phyloP scores from a whole-genome alignment of 140 eudicot species.

The Bidens hawaiensis region DNA sequence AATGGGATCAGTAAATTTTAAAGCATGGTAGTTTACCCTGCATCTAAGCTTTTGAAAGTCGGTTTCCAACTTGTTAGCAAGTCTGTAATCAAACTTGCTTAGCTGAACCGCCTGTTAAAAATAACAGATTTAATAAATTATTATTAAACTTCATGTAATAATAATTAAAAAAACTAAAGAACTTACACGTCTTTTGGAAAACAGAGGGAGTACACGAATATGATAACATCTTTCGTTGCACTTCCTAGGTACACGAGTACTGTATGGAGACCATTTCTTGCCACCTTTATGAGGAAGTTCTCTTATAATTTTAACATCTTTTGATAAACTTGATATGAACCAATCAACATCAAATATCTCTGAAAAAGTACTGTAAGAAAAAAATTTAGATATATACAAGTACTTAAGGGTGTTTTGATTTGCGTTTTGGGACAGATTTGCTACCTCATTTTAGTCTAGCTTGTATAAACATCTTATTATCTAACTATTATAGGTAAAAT shows the following conservation, averaged over 20 bases:
- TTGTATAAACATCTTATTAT: slow-evolving; percentile 1
- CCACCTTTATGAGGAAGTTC: slow-evolving; percentile 43
- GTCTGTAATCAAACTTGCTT: slow-evolving; percentile 61
- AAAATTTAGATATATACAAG: slow-evolving; percentile 12
- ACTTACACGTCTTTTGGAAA: slow-evolving; percentile 37
- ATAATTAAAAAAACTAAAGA: background rate
- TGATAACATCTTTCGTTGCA: slow-evolving; percentile 37
- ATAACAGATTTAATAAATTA: background rate
- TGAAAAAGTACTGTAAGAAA: slow-evolving; percentile 26
- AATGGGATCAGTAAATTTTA: slow-evolving; percentile 51
- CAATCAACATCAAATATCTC: slow-evolving; percentile 63
- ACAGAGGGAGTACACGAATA: slow-evolving; percentile 32
- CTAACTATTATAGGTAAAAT: background rate
- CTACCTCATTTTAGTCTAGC: background rate
- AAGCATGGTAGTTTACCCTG: slow-evolving; percentile 60
- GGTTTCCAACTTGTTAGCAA: slow-evolving; percentile 46
- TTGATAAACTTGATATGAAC: slow-evolving; percentile 53
- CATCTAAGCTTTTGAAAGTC: slow-evolving; percentile 66
- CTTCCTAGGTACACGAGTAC: slow-evolving; percentile 57
- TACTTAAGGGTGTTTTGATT: background rate
- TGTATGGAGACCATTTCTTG: slow-evolving; percentile 43
- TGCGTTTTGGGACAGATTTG: no score
- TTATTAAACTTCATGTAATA: no score
- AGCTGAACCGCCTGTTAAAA: slow-evolving; percentile 57
- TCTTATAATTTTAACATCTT: slow-evolving; percentile 49